phyloP scores from a whole-genome alignment of 2,329 filamentous ascomycete species.

The Curvularia eragrostidis region DNA sequence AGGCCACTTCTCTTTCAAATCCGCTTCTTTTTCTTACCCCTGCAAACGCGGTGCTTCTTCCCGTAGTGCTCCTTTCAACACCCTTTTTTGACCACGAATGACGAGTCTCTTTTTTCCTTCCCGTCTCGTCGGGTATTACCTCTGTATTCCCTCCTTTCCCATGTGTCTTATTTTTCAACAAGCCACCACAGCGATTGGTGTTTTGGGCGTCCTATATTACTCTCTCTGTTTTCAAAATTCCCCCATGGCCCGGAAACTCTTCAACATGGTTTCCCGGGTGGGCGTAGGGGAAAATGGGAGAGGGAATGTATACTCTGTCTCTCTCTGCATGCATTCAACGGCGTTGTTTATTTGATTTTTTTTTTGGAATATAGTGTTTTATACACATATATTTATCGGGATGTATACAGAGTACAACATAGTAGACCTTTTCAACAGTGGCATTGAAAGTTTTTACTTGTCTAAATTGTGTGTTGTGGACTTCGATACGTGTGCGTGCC shows the following conservation, averaged over 20 bases:
- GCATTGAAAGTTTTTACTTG: not conserved
- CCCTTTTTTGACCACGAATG: not conserved
- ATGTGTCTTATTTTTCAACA: conserved; percentile 3
- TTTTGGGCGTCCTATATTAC: not conserved
- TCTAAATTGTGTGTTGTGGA: not conserved
- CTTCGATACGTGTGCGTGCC: no score
- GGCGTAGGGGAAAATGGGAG: not conserved
- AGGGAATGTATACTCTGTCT: not conserved
- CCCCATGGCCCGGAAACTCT: not conserved
- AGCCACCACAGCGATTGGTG: conserved; percentile 4
- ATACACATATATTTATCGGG: no score
- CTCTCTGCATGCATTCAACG: not conserved
- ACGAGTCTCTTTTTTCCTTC: not conserved
- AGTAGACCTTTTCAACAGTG: not conserved
- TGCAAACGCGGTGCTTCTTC: not conserved
- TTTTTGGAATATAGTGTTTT: not conserved
- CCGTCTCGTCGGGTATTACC: no score
- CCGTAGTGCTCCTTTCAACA: not conserved
- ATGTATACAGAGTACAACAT: no score
- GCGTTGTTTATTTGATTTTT: not conserved
- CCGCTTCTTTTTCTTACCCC: not conserved
- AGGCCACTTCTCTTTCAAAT: not conserved
- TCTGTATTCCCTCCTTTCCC: not conserved
- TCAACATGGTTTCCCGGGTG: not conserved
- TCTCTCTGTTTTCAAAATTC: not conserved